A percentile compares a stretch with the other conserved stretches of the same genome.
These are phyloP conservation scores for Cladosporium cucumerinum DNA, from an alignment of 2,329 filamentous ascomycete genomes.

Conservation along the genomic window DNA sequence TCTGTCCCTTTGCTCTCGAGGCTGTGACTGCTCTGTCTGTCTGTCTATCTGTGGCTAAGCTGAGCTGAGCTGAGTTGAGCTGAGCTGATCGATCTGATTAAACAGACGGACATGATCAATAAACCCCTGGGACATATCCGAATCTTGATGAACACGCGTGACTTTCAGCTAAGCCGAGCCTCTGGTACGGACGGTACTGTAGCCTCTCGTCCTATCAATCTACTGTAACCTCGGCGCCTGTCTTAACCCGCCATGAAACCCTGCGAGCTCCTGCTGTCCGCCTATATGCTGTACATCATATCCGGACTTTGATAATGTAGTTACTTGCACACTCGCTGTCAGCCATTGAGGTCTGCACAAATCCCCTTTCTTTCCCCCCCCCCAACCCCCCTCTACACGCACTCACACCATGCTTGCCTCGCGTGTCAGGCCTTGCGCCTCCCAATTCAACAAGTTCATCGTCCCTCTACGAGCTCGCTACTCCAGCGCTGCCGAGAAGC, in stretches of 20 bases:
- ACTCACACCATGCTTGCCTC: slow-evolving; percentile 29
- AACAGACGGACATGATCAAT: not conserved
- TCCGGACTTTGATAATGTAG: not conserved
- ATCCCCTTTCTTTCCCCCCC: no score
- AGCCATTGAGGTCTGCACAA: not conserved
- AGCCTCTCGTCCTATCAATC: not conserved
- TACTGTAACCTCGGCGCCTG: not conserved
- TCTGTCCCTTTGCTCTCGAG: not conserved
- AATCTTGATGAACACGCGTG: not conserved
- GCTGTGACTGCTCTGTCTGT: no score
- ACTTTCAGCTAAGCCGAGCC: not conserved
- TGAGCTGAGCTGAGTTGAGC: no score
- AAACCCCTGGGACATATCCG: not conserved
- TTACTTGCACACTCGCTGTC: not conserved
- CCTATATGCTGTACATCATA: not conserved
- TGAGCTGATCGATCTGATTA: not conserved
- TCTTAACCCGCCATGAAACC: not conserved
- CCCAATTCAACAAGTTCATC: slow-evolving; percentile 56
- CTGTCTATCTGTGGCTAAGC: not conserved
- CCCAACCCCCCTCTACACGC: no score
- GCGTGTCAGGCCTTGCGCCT: slow-evolving; percentile 56
- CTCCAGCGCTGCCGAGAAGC: slow-evolving; percentile 44
- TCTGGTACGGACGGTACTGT: no score
- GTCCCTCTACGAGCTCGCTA: slow-evolving; percentile 55
- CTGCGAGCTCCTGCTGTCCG: not conserved